These are phyloP conservation scores for Boletus huronensis DNA, from an alignment of 768 basidiomycete species.

Conservation along the genomic window DNA sequence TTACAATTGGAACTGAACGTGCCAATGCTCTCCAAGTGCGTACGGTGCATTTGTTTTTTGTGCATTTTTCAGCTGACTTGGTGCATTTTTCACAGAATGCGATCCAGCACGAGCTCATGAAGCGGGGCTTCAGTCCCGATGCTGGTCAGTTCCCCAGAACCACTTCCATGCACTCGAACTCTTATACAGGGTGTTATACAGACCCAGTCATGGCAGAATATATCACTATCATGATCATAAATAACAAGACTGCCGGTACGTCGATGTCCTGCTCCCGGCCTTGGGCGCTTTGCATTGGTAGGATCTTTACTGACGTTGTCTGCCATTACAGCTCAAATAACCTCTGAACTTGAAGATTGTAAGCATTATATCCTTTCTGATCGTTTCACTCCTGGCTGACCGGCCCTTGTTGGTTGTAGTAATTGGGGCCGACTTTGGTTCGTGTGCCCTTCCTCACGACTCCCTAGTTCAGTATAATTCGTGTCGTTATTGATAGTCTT, in stretches of 20 bases:
- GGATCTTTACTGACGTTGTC: conserved; percentile 7
- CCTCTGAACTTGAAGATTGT: conserved; percentile 84
- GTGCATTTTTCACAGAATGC: conserved; percentile 48
- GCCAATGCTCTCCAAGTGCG: conserved; percentile 66
- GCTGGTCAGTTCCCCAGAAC: conserved; percentile 49
- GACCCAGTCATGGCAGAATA: conserved; percentile 94
- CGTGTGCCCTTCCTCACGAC: conserved; percentile 19
- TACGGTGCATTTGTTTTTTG: background rate
- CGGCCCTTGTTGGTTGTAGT: conserved; percentile 30
- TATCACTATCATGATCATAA: conserved; percentile 93
- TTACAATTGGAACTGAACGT: conserved; percentile 77
- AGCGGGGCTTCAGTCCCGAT: conserved; percentile 69
- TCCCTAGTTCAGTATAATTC: background rate
- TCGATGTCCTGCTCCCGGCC: conserved; percentile 4
- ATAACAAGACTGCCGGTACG: conserved; percentile 79
- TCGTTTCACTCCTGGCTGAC: conserved; percentile 13
- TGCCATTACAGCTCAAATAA: conserved; percentile 66
- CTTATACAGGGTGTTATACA: conserved; percentile 26
- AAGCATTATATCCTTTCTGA: conserved; percentile 12
- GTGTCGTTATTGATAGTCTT: conserved; percentile 1
- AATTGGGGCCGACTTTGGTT: conserved; percentile 83
- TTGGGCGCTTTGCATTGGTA: background rate
- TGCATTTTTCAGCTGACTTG: conserved; percentile 12
- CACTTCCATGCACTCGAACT: conserved; percentile 3
- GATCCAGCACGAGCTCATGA: conserved; percentile 78